A percentile compares a stretch with the other conserved stretches of the same genome.
Conservation (phyloP, 1,139 yeast genomes). For the Hyphopichia fennica region DNA sequence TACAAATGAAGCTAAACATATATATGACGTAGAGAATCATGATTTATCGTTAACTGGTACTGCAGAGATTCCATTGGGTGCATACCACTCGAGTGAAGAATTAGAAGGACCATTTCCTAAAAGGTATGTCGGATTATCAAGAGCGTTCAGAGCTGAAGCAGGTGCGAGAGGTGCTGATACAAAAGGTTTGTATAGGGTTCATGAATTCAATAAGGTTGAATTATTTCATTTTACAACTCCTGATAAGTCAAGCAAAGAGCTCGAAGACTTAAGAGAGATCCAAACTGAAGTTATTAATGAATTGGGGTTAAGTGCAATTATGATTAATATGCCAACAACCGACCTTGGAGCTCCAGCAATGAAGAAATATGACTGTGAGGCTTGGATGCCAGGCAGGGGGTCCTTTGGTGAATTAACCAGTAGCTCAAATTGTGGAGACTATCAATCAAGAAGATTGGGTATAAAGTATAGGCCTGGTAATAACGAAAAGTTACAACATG, state of each 20-base stretch:
- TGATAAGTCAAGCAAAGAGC: constrained; percentile 46
- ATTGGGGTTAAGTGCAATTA: constrained; percentile 78
- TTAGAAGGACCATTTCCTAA: constrained; percentile 42
- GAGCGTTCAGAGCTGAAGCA: constrained; percentile 95
- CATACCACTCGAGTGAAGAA: constrained; percentile 42
- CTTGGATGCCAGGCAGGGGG: constrained; percentile 98
- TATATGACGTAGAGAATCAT: constrained; percentile 60
- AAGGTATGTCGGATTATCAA: constrained; percentile 75
- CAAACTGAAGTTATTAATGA: constrained; percentile 65
- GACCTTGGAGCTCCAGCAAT: constrained; percentile 94
- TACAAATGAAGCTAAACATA: constrained; percentile 81
- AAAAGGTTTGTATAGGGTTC: constrained; percentile 89
- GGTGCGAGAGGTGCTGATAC: constrained; percentile 96
- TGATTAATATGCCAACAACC: constrained; percentile 83
- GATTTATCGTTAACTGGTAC: constrained; percentile 81
- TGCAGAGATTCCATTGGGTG: constrained; percentile 94
- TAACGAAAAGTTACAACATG: constrained; percentile 47
- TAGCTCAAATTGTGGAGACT: constrained; percentile 89
- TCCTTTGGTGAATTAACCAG: constrained; percentile 93
- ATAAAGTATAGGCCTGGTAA: constrained; percentile 49
- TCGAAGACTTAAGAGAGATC: constrained; percentile 61
- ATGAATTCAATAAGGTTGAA: constrained; percentile 97
- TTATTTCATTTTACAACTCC: constrained; percentile 73
- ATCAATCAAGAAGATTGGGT: constrained; percentile 81
- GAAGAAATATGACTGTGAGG: constrained; percentile 91